Conservation (phyloP, 257 asterid species). For the Solanum acaule region DNA sequence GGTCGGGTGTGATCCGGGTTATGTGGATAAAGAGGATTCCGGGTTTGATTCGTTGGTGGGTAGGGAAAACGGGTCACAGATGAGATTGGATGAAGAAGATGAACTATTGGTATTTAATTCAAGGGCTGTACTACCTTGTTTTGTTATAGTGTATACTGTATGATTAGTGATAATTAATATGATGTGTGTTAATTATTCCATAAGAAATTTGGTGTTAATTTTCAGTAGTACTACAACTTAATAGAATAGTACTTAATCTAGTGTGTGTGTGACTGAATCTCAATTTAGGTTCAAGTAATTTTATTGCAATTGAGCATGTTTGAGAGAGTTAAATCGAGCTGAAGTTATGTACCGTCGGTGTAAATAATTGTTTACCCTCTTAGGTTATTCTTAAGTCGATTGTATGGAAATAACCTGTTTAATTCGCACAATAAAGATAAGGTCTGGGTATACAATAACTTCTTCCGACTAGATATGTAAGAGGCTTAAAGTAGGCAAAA, state of each 20-base stretch:
- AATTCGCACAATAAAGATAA: too few relatives aligned
- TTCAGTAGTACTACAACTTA: background rate
- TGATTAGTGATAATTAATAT: conserved; percentile 1
- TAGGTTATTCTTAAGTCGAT: background rate
- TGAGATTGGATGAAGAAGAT: conserved; percentile 44
- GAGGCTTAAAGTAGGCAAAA: background rate
- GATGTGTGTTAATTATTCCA: background rate
- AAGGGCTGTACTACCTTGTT: conserved; percentile 91
- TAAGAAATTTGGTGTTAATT: background rate
- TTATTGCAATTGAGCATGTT: background rate
- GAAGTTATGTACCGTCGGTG: background rate
- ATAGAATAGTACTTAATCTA: background rate
- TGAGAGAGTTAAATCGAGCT: background rate
- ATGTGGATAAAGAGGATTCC: conserved; percentile 30
- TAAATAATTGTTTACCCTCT: background rate
- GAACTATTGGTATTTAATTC: conserved; percentile 74
- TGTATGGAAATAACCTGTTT: background rate
- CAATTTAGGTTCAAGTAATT: background rate
- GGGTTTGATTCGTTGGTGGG: conserved; percentile 71
- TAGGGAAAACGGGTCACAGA: conserved; percentile 15
- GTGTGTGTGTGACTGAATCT: background rate
- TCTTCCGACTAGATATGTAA: background rate
- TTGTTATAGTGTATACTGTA: conserved; percentile 64
- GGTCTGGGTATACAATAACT: too few relatives aligned
- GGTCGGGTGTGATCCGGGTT: conserved; percentile 42